A percentile compares a stretch with the other conserved stretches of the same genome.
Conservation (phyloP, 2,329 filamentous ascomycete genomes). For the Penicillium sp. region DNA sequence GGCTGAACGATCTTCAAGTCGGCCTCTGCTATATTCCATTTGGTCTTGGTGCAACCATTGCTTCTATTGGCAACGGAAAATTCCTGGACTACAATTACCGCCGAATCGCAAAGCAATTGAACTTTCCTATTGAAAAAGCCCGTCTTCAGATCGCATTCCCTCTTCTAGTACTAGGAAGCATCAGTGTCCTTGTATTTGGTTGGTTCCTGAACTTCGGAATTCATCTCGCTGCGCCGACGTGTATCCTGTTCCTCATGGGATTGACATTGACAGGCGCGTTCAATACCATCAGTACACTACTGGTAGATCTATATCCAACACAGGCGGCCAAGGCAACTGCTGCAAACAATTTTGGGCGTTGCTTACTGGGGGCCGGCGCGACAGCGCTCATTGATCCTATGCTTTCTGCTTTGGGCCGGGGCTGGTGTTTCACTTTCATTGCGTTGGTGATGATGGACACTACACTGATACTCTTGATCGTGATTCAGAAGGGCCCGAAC, state of each 20-base stretch:
- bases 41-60: constrained; percentile 42
- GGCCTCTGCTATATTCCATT: constrained; percentile 47
- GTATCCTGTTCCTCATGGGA: constrained; percentile 42
- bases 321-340: constrained; percentile 45
- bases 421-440: constrained; percentile 44
- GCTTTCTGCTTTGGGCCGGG: constrained; percentile 33
- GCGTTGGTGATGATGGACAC: constrained; percentile 40
- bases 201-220: constrained; percentile 41
- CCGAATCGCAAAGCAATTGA: constrained; percentile 32
- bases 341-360: constrained; percentile 46
- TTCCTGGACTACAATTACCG: constrained; percentile 48
- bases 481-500: constrained; percentile 41
- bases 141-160: constrained; percentile 44
- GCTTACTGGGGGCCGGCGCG: constrained; percentile 45
- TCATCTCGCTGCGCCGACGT: constrained; percentile 37
- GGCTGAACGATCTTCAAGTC: constrained; percentile 42
- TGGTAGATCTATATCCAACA: constrained; percentile 47
- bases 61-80: constrained; percentile 41
- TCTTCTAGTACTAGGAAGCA: constrained; percentile 32
- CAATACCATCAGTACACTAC: constrained; percentile 48
- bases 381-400: constrained; percentile 47
- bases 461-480: constrained; percentile 43
- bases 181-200: constrained; percentile 41
- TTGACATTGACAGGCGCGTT: constrained; percentile 43
- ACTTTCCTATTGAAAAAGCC: constrained; percentile 47